Evolutionary conservation across 2,329 filamentous ascomycete genomes (phyloP), one percentile per base, ranked within the genome.

Genomic region (Cryphonectria parasitica): DNA sequence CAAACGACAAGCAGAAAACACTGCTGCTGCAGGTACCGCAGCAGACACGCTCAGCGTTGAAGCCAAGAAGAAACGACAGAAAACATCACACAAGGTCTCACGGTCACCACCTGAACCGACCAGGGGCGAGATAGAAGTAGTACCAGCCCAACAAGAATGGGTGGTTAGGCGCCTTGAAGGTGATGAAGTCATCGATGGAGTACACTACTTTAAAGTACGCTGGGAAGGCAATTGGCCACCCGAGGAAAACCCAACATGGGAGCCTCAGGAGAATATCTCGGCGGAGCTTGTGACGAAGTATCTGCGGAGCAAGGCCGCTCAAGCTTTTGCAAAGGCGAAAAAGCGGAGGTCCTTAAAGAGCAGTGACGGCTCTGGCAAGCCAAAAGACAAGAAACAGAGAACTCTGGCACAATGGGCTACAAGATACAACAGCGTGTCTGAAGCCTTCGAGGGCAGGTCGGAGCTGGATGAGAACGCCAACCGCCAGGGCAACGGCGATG

Each of bases 151-250:
- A 2, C 73, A 75, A 3, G 76, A 77, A 36, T 87, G 82, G 79
- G 80, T 83, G 17, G 83, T 87, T 1, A 79, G 85, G 61, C 76
- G 80, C 2, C 77, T 87, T 1, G 82, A 85, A 70, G 83, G 76
- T n/a, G 79, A 83, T 69, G 77, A 78, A 22, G 66, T 81, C 5
- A 77, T 80, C 56, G 77, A 83, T 4, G 78, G 81, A 0, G 78
- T 83, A 1, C 83, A 83, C 3, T 82, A 81, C 70, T 89, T 86
- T 76, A 79, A 83, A 41, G 86, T 89, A 0, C 82, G 84, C 8
- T 89, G 87, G 87, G 83, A 83, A 61, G 87, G 87, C 10, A 77
- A 87, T 70, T 89, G 87, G 87, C 86, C 87, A 0, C 77, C 81
- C 0, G 84, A 83, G 11, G 82, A 88, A 75, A 88, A 89, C 68